These are phyloP conservation scores for Amyloporia xantha DNA, from an alignment of 768 basidiomycete species.

Conservation along the genomic window DNA sequence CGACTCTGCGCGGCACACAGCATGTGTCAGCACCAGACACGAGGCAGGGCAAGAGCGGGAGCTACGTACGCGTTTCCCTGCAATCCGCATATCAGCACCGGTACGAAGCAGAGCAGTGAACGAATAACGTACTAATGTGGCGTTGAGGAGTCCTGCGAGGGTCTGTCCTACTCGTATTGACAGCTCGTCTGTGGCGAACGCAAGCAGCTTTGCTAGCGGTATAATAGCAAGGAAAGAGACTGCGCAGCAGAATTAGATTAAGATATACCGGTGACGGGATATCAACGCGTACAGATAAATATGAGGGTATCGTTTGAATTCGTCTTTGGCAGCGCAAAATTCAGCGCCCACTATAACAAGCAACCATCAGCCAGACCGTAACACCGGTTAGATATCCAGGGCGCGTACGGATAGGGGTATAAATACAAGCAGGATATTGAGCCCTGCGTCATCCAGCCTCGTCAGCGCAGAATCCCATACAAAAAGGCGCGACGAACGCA, in stretches of 20 bases:
- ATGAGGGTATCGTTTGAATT: conserved; percentile 49
- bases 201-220: conserved; percentile 79
- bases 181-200: conserved; percentile 82
- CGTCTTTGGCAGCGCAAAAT: conserved; percentile 45
- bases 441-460: conserved; percentile 34
- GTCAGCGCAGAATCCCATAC: background rate
- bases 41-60: background rate
- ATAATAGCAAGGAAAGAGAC: conserved; percentile 79
- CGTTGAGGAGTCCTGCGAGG: conserved; percentile 77
- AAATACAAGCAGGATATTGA: conserved; percentile 65
- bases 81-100: background rate
- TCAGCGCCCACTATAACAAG: conserved; percentile 58
- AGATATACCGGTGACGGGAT: background rate
- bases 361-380: background rate
- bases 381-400: background rate
- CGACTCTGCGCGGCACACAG: conserved; percentile 27
- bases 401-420: conserved; percentile 61
- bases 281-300: conserved; percentile 57
- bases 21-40: background rate
- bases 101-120: background rate
- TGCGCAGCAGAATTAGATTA: conserved; percentile 19
- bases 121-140: conserved; percentile 55
- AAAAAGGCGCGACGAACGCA: conserved; percentile 26
- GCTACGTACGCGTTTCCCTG: conserved; percentile 25
- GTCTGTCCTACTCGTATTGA: conserved; percentile 80